Conservation (phyloP, 1,284 basidiomycete genomes). For the Tylopilus microsporus region DNA sequence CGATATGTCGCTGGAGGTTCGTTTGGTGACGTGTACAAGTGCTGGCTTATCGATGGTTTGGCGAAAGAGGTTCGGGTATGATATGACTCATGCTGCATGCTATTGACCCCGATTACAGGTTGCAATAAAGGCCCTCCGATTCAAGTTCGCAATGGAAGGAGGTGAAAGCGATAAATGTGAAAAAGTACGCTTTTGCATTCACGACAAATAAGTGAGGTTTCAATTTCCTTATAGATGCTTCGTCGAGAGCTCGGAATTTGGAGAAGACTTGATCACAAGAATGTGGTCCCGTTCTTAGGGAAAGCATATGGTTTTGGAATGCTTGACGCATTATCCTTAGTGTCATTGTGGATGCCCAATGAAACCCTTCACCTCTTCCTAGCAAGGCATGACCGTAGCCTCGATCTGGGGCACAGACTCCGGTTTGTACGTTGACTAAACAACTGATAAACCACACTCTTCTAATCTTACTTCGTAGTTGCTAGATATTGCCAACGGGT, state of each 20-base stretch:
- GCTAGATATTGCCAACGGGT: too few species aligned
- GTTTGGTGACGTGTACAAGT: not conserved
- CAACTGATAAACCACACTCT: not conserved
- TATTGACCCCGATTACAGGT: not conserved
- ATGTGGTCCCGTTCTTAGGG: not conserved
- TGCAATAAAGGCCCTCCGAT: not conserved
- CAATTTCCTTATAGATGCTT: not conserved
- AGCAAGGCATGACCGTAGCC: not conserved
- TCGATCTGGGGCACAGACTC: not conserved
- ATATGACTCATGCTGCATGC: not conserved
- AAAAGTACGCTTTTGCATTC: not conserved
- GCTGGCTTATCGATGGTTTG: not conserved
- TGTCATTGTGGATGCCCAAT: too few species aligned
- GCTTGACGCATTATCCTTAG: too few species aligned
- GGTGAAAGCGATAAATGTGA: not conserved
- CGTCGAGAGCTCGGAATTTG: not conserved
- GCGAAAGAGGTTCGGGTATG: not conserved
- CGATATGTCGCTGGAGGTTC: not conserved
- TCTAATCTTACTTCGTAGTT: not conserved
- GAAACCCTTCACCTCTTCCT: too few species aligned
- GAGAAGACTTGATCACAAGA: not conserved
- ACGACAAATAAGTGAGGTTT: not conserved
- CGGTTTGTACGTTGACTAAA: not conserved
- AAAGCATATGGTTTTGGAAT: too few species aligned
- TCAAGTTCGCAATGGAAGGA: not conserved